A percentile compares a stretch with the other conserved stretches of the same genome.
Evolutionary conservation across 2,329 filamentous ascomycete species (phyloP).

Genomic region (Phaeophleospora eucalypticola): DNA sequence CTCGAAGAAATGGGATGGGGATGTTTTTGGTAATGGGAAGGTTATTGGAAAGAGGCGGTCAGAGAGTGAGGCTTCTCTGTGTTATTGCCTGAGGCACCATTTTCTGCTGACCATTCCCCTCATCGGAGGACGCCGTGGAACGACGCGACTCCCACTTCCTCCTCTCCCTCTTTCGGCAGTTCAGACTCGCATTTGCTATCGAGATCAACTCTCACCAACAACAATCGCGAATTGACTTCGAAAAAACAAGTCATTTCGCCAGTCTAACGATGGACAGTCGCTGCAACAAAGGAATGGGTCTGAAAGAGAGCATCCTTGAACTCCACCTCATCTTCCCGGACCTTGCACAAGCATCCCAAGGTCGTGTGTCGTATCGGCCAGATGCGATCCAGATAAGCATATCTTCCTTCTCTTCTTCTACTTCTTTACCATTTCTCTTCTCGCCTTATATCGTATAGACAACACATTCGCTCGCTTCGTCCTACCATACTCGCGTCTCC

Average conservation of each 20-base stretch:
- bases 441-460: neutral
- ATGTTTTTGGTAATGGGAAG: too few species aligned
- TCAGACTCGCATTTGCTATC: too few species aligned
- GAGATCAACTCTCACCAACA: too few species aligned
- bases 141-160: neutral
- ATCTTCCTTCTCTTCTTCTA: neutral
- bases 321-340: neutral
- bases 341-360: too few species aligned
- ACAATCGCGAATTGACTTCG: too few species aligned
- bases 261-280: too few species aligned
- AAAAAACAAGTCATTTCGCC: too few species aligned
- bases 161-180: neutral
- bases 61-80: neutral
- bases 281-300: too few species aligned
- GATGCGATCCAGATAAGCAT: neutral
- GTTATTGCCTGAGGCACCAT: neutral
- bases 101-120: neutral
- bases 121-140: neutral
- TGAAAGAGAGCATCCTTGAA: neutral
- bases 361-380: too few species aligned
- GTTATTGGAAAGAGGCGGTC: neutral
- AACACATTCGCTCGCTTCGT: neutral
- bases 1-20: too few species aligned
- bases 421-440: neutral
- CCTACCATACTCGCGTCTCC: neutral